phyloP scores from a whole-genome alignment of 805 yeast genomes.

The Wickerhamiella lipophila region DNA sequence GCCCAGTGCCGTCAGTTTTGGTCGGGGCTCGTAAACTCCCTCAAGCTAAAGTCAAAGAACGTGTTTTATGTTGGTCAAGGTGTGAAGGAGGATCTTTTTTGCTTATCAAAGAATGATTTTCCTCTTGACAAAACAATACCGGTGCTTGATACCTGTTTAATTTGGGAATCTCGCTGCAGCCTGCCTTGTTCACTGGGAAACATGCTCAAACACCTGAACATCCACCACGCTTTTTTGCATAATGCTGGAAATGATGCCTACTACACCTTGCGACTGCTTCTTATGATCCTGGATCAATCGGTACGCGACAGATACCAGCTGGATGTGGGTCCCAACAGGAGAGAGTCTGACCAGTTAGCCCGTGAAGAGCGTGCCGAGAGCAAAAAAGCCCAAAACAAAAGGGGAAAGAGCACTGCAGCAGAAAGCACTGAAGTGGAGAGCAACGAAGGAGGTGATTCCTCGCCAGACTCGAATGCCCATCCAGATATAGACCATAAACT shows the following conservation, averaged over 20 bases:
- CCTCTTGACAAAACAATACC: constrained; percentile 37
- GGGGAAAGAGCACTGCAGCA: neutral
- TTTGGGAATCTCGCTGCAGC: constrained; percentile 26
- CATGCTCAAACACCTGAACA: constrained; percentile 34
- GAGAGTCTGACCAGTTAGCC: constrained; percentile 1
- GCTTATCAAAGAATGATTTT: constrained; percentile 32
- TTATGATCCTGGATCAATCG: constrained; percentile 40
- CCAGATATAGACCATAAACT: no score
- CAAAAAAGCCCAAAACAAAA: neutral
- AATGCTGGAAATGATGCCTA: constrained; percentile 65
- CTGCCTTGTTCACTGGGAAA: constrained; percentile 31
- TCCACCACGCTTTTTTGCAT: constrained; percentile 50
- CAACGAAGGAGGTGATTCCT: no score
- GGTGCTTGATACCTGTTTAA: constrained; percentile 37
- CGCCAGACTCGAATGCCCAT: no score
- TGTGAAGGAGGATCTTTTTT: constrained; percentile 40
- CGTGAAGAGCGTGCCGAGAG: neutral
- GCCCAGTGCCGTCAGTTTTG: constrained; percentile 2
- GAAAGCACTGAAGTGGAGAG: no score
- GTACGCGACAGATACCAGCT: constrained; percentile 7
- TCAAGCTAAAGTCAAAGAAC: constrained; percentile 20
- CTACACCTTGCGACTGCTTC: constrained; percentile 40
- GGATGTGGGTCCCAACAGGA: constrained; percentile 10
- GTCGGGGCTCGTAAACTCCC: neutral
- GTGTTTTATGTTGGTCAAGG: constrained; percentile 45